Evolutionary conservation across 2,329 filamentous ascomycete genomes (phyloP).

Genomic region (Cercospora zeina): DNA sequence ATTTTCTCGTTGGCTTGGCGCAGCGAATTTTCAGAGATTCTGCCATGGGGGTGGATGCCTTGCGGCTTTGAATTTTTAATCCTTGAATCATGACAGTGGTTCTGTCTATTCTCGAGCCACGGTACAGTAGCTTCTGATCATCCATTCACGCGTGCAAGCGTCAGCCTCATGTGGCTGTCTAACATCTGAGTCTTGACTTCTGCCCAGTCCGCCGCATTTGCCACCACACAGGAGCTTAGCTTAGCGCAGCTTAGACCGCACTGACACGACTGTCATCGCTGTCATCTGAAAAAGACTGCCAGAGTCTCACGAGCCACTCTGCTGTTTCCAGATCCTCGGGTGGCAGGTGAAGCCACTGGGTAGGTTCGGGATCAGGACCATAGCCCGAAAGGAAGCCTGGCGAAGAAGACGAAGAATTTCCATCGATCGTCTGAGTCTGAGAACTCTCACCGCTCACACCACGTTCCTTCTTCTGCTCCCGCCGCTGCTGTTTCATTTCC

Average conservation of each 20-base stretch:
- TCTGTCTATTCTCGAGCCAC: too few species aligned
- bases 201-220: background rate
- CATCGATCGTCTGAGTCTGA: background rate
- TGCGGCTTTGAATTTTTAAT: too few species aligned
- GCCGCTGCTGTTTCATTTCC: background rate
- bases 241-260: too few species aligned
- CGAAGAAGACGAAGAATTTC: background rate
- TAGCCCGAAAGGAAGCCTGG: background rate
- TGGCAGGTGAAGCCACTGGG: background rate
- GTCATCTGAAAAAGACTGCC: background rate
- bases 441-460: background rate
- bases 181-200: background rate
- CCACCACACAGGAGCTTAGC: background rate
- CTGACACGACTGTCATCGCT: background rate
- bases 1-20: too few species aligned
- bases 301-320: background rate
- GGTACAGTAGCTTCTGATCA: too few species aligned
- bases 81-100: too few species aligned
- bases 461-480: background rate
- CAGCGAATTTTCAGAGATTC: too few species aligned
- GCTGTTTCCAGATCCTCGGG: background rate
- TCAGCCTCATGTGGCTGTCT: too few species aligned
- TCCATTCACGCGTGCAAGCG: too few species aligned
- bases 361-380: slow-evolving; percentile 2
- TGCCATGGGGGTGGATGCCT: too few species aligned